Conservation (phyloP, 1,284 basidiomycete genomes). For the Naganishia cerealis region DNA sequence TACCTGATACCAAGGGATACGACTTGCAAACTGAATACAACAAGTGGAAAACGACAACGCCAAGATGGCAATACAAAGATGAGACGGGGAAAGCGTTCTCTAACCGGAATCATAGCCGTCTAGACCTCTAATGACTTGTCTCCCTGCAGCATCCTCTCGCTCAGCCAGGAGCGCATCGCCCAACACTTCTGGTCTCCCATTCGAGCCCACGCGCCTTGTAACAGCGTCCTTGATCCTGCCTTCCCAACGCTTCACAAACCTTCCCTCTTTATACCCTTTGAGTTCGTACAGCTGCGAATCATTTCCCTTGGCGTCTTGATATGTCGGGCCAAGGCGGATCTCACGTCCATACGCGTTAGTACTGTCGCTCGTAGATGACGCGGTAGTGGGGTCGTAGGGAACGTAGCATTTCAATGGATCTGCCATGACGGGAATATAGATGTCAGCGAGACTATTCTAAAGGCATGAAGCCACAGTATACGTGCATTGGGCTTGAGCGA, state of each 20-base stretch:
- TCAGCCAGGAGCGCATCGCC: constrained; percentile 23
- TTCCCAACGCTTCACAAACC: constrained; percentile 26
- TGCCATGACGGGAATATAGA: neutral
- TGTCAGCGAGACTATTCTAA: neutral
- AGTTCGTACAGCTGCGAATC: constrained; percentile 15
- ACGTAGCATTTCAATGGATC: constrained; percentile 25
- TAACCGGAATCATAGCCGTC: constrained; percentile 25
- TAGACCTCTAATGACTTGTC: constrained; percentile 10
- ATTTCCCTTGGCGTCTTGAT: neutral
- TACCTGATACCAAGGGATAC: no score
- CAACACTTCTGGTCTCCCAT: constrained; percentile 1
- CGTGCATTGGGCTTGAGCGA: constrained; percentile 1
- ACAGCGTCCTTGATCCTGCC: constrained; percentile 23
- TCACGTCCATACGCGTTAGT: neutral
- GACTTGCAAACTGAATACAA: no score
- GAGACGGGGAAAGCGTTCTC: neutral
- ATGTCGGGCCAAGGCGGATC: constrained; percentile 16
- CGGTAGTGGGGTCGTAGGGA: constrained; percentile 1
- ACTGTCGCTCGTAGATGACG: neutral
- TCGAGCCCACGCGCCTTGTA: constrained; percentile 3
- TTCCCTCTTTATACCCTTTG: constrained; percentile 20
- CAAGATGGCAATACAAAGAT: neutral
- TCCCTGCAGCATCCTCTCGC: constrained; percentile 14
- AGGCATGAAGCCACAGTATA: neutral
- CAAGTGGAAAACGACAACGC: neutral